Percentiles rank a stretch among this genome's conserved stretches.
Conservation (phyloP, 768 basidiomycete species). For the Panaeolus papilionaceus region DNA sequence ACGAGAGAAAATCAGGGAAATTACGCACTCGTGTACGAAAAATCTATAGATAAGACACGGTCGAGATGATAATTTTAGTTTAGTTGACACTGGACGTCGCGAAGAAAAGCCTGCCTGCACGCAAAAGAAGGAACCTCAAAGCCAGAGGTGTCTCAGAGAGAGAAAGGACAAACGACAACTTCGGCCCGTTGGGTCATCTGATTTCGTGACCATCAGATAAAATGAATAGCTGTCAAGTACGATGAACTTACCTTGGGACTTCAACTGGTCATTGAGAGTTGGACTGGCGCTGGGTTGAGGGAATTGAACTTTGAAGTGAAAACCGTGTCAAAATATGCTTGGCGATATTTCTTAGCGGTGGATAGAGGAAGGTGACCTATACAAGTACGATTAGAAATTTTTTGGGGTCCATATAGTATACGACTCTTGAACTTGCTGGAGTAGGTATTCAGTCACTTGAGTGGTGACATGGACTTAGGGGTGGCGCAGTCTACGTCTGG, state of each 20-base stretch:
- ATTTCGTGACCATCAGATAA: background rate
- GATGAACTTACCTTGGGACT: no score
- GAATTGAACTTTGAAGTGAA: background rate
- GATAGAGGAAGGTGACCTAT: background rate
- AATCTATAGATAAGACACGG: background rate
- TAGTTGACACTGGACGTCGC: no score
- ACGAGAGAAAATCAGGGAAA: background rate
- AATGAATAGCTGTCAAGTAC: background rate
- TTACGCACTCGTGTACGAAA: background rate
- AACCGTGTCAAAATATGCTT: background rate
- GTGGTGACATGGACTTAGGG: background rate
- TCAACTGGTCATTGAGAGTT: background rate
- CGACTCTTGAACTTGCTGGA: no score
- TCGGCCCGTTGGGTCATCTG: constrained; percentile 6
- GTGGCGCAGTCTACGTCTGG: background rate
- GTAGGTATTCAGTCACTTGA: no score
- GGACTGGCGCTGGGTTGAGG: background rate
- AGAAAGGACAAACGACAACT: no score
- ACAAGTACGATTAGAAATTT: background rate
- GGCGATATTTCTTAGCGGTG: background rate
- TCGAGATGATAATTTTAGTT: no score
- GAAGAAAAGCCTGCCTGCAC: no score
- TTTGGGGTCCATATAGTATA: no score
- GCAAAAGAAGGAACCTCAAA: no score
- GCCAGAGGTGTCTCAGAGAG: no score